Base-by-base conservation (phyloP, 768 basidiomycete species). In the Paxillus rubicundulus region DNA sequence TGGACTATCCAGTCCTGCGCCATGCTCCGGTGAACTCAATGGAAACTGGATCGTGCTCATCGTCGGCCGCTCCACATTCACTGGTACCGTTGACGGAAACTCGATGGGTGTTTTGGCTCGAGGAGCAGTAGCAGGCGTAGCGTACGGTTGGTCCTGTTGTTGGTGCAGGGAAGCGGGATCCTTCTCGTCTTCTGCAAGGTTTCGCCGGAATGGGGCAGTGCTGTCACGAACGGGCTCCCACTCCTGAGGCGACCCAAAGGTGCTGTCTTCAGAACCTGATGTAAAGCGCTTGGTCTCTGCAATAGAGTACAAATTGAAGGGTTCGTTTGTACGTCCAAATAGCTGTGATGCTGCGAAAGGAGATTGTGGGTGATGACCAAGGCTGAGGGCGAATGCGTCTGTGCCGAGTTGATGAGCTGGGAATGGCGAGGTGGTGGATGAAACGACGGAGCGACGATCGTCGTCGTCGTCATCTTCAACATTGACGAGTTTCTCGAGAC, bases 381-480 rank as follows among this genome's bases (percentile, higher is more conserved):
- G 61, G 47, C 67, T 70, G 9, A 71, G 67, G 7, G 65, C 57
- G 34, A 70, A 67, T 42, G 70, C 65, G 48, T 77, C 78, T 28
- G 74, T 61, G 20, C 83, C 86, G 18, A 89, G 75, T 59, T 94
- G 91, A 59, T 92, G 87, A 13, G 87, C 84, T 38, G 89, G 84
- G 56, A 90, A 88, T 14, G 85, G 82, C 2, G 83, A 80, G 2
- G 84, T 77, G 3, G 78, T 74, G 17, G 84, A 84, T 2, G 92
- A 94, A 27, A 82, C 75, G 50, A 95, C 76, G 5, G 92, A 93
- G 45, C 89, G 84, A 32, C 81, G 81, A 60, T 92, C 90, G 47
- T 96, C 94, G 42, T 97, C 92, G 50, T 96, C 91, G 47, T 95
- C 91, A 47, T 89, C 86, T 47, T 89, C 87, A 6, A 87, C 92